phyloP scores from a whole-genome alignment of 2,329 filamentous ascomycete genomes.

The Ascochyta viciae-villosae region DNA sequence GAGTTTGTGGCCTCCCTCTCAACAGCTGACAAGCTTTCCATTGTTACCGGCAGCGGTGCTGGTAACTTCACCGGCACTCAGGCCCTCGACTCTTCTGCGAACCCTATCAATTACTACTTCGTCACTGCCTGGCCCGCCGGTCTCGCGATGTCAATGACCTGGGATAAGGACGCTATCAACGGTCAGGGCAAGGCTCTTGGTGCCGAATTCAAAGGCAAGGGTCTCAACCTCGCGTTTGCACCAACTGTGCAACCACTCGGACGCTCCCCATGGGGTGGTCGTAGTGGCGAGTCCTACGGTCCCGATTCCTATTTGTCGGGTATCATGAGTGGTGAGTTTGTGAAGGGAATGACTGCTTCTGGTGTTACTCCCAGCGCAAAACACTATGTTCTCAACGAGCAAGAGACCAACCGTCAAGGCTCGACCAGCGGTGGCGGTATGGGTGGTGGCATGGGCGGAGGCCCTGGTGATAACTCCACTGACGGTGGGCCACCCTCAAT shows the following conservation, averaged over 20 bases:
- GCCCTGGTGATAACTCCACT: constrained; percentile 2
- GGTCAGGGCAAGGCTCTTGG: constrained; percentile 20
- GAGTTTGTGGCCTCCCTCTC: constrained; percentile 47
- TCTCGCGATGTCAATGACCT: constrained; percentile 34
- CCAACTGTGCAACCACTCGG: constrained; percentile 37
- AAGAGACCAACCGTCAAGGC: constrained; percentile 14
- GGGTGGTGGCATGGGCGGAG: constrained; percentile 5
- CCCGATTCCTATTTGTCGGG: constrained; percentile 29
- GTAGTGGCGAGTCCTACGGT: constrained; percentile 31
- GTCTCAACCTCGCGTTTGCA: constrained; percentile 31
- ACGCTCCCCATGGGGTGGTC: constrained; percentile 31
- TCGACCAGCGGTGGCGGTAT: constrained; percentile 7
- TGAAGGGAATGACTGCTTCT: constrained; percentile 17
- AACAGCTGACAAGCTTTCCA: constrained; percentile 50
- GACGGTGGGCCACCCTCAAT: constrained; percentile 3
- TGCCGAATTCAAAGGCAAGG: constrained; percentile 31
- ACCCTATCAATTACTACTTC: constrained; percentile 21
- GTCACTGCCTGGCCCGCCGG: constrained; percentile 39
- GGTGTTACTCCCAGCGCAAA: constrained; percentile 60
- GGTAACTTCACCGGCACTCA: constrained; percentile 14
- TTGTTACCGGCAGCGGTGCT: constrained; percentile 30
- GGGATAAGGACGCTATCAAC: constrained; percentile 27
- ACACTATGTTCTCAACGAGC: constrained; percentile 18
- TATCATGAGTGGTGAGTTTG: constrained; percentile 15
- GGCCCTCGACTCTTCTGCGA: constrained; percentile 14